Evolutionary conservation across 768 basidiomycete species (phyloP), one percentile per base, ranked within the genome.

Genomic region (Cyclocybe cylindracea): DNA sequence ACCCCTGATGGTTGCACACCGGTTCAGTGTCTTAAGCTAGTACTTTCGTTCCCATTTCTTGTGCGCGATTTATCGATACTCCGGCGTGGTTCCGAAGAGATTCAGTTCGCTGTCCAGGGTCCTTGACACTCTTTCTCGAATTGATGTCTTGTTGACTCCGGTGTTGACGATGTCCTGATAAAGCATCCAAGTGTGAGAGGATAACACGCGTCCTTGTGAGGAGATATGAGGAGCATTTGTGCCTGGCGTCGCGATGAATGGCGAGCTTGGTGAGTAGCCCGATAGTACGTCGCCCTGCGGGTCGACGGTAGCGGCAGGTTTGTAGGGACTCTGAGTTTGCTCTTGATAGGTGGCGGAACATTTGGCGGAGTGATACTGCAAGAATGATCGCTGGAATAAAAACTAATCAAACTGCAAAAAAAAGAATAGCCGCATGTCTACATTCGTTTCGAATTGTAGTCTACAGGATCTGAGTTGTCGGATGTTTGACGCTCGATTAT

Each of bases 191-290:
- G 51, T 69, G 98, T 98, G 56, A 99, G 83, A 32, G 97, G 97
- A 70, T 99, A 99, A 99, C 39, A 98, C 91, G 53, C 96, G 89
- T 37, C 97, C 97, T 97, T 0, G 93, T 98, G 36, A 98, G 81
- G 10, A 98, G 58, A 98, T 87, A 69, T 99, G 97, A 34, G 94
- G 74, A 16, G 97, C 97, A 67, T 99, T 98, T 34, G 97, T 99
- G 29, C 97, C 97, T 89, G n/a, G n/a, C n/a, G n/a, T n/a, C 14
- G 97, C 97, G 57, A 98, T 95, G 70, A 99, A 99, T n/a, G n/a
- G n/a, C n/a, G 33, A 98, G 83, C 70, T 99, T 99, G 10, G 96
- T 96, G 45, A 99, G 78, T 14, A 99, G 90, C 45, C 97, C 97
- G 50, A 98, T 93, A 10, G 97, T 99, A 31, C 97, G 85, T 31